Evolutionary conservation across 2,329 filamentous ascomycete genomes (phyloP).

Genomic region (Cryphonectria nitschkei): DNA sequence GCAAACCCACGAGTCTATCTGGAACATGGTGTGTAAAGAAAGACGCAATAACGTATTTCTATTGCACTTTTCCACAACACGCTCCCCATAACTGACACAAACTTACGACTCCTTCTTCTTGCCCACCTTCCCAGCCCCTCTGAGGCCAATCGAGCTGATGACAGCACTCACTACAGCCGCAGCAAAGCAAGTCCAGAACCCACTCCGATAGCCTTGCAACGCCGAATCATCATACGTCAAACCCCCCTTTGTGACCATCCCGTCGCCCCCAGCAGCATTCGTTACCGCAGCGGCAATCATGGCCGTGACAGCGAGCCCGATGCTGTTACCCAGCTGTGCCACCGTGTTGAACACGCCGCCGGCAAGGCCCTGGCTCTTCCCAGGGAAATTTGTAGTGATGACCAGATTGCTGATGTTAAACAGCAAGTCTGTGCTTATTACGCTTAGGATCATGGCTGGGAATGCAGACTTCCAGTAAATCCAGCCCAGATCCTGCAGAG

Average conservation of each 20-base stretch:
- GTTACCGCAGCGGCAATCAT: conserved; percentile 52
- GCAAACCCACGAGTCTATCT: too few species aligned
- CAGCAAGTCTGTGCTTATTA: conserved; percentile 50
- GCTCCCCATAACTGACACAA: not conserved
- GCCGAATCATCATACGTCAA: conserved; percentile 39
- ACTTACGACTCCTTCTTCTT: conserved; percentile 7
- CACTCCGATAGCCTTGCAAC: conserved; percentile 54
- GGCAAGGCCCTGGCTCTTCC: conserved; percentile 58
- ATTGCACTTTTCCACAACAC: not conserved
- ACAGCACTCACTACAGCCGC: conserved; percentile 40
- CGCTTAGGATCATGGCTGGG: conserved; percentile 49
- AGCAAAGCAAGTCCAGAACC: conserved; percentile 57
- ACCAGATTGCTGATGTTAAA: conserved; percentile 60
- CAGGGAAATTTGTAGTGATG: conserved; percentile 56
- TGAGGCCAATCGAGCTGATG: conserved; percentile 14
- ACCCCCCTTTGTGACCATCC: not conserved
- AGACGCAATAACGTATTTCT: not conserved
- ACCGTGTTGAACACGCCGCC: conserved; percentile 64
- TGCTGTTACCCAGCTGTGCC: conserved; percentile 57
- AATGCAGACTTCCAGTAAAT: conserved; percentile 54
- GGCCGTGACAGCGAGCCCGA: conserved; percentile 55
- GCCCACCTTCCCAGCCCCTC: not conserved
- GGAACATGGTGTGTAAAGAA: not conserved
- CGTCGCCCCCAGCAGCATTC: conserved; percentile 38
- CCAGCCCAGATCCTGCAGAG: conserved; percentile 46